phyloP scores from a whole-genome alignment of 768 basidiomycete species.

The Mycena capillaripes region DNA sequence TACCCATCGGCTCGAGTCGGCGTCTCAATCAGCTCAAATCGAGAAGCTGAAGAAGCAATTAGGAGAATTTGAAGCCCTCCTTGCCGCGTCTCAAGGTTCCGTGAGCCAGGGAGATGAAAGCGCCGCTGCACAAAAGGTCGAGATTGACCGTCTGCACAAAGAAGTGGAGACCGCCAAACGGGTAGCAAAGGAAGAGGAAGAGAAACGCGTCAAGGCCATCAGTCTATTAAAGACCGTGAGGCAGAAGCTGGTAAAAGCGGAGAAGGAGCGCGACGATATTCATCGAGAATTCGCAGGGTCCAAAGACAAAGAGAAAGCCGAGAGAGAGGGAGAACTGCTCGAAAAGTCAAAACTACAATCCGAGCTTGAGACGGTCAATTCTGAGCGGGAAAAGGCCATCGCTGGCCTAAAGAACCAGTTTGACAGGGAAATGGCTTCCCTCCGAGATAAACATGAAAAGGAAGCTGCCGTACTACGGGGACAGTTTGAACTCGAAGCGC shows the following conservation, averaged over 20 bases:
- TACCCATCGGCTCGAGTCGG: constrained; percentile 83
- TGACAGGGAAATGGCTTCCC: constrained; percentile 74
- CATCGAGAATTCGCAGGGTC: constrained; percentile 66
- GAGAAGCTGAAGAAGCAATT: constrained; percentile 79
- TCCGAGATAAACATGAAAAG: constrained; percentile 81
- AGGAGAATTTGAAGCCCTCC: constrained; percentile 76
- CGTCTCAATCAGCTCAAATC: constrained; percentile 84
- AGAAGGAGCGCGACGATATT: constrained; percentile 92
- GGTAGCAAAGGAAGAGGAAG: constrained; percentile 92
- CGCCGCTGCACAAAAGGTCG: constrained; percentile 62
- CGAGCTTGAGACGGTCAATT: constrained; percentile 73
- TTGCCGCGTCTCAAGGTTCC: constrained; percentile 69
- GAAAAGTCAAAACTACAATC: constrained; percentile 69
- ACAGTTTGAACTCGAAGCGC: constrained; percentile 84
- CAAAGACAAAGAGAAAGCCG: constrained; percentile 68
- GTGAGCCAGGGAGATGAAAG: constrained; percentile 64
- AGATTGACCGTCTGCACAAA: constrained; percentile 69
- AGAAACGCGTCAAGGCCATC: constrained; percentile 96
- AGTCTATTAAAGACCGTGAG: constrained; percentile 94
- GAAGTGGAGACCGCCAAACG: constrained; percentile 75
- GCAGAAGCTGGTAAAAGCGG: constrained; percentile 95
- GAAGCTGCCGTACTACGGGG: constrained; percentile 75
- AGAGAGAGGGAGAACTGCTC: constrained; percentile 67
- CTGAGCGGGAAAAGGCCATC: constrained; percentile 74
- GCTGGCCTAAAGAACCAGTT: constrained; percentile 74